These are phyloP conservation scores for Entomortierella lignicola DNA, from an alignment of 192 early-diverging fungal genomes.

Conservation along the genomic window DNA sequence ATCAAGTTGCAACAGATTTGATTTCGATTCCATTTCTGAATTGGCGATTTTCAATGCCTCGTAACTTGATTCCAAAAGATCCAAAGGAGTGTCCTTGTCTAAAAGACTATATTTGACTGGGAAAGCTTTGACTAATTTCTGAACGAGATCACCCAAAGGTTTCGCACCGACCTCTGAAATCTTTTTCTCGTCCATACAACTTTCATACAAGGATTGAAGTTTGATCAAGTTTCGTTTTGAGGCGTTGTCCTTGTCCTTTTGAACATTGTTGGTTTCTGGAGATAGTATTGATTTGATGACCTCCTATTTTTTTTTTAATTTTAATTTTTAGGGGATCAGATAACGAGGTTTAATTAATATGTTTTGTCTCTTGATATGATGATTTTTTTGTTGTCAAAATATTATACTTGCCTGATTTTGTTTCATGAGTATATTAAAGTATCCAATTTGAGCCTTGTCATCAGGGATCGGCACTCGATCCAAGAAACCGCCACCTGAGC, in stretches of 20 bases:
- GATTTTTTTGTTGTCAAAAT: neutral
- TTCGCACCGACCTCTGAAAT: slow-evolving; percentile 53
- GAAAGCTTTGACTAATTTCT: slow-evolving; percentile 48
- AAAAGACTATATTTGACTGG: slow-evolving; percentile 31
- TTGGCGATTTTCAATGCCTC: neutral
- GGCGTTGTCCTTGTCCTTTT: slow-evolving; percentile 43
- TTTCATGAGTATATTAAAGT: slow-evolving; percentile 57
- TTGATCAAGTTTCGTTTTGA: slow-evolving; percentile 66
- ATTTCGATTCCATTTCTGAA: neutral
- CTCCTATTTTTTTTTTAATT: no score
- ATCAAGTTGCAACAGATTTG: neutral
- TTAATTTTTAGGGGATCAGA: neutral
- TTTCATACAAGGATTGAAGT: slow-evolving; percentile 65
- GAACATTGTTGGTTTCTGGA: slow-evolving; percentile 46
- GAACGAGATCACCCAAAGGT: slow-evolving; percentile 54
- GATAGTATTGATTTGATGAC: slow-evolving; percentile 62
- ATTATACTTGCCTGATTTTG: slow-evolving; percentile 56
- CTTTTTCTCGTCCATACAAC: slow-evolving; percentile 62
- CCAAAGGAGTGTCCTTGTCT: slow-evolving; percentile 8
- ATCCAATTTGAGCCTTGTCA: slow-evolving; percentile 61
- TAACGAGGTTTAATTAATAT: neutral
- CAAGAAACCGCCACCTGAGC: slow-evolving; percentile 72
- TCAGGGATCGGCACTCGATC: slow-evolving; percentile 66
- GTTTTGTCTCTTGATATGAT: neutral
- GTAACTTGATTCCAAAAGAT: neutral